Percentiles rank a stretch among this genome's conserved stretches.
Evolutionary conservation across 2,329 filamentous ascomycete genomes (phyloP).

Genomic region (Davidsoniella australis): DNA sequence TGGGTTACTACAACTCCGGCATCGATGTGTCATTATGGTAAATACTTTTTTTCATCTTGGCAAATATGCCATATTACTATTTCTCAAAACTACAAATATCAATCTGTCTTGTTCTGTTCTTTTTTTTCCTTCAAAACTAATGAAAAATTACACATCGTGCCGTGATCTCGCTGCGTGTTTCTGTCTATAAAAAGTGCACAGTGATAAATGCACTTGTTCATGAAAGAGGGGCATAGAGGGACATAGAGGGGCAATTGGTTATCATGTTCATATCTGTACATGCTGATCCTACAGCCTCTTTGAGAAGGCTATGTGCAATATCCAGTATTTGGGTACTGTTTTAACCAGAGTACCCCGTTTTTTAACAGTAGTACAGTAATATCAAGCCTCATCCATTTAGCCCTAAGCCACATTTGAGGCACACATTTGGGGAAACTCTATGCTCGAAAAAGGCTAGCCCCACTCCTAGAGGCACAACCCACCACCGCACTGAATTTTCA

Average conservation of each 20-base stretch:
- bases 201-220: too few species aligned
- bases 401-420: conserved; percentile 10
- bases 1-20: too few species aligned
- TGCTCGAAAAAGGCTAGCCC: conserved; percentile 1
- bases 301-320: not conserved
- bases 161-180: too few species aligned
- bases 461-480: conserved; percentile 3
- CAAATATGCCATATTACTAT: too few species aligned
- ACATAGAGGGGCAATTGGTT: not conserved
- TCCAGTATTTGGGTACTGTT: not conserved
- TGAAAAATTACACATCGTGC: too few species aligned
- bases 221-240: conserved; percentile 6
- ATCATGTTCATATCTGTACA: not conserved
- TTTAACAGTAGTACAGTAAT: not conserved
- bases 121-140: not conserved
- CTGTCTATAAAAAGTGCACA: too few species aligned
- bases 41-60: too few species aligned
- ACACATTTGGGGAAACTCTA: conserved; percentile 3
- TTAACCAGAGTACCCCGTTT: not conserved
- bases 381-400: conserved; percentile 6
- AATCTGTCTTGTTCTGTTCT: not conserved
- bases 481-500: conserved; percentile 8
- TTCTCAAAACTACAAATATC: too few species aligned
- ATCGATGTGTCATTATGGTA: too few species aligned
- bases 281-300: conserved; percentile 1